A percentile compares a stretch with the other conserved stretches of the same genome.
These are phyloP conservation scores for Neurospora pannonica DNA, from an alignment of 495 filamentous ascomycete species.

Conservation along the genomic window DNA sequence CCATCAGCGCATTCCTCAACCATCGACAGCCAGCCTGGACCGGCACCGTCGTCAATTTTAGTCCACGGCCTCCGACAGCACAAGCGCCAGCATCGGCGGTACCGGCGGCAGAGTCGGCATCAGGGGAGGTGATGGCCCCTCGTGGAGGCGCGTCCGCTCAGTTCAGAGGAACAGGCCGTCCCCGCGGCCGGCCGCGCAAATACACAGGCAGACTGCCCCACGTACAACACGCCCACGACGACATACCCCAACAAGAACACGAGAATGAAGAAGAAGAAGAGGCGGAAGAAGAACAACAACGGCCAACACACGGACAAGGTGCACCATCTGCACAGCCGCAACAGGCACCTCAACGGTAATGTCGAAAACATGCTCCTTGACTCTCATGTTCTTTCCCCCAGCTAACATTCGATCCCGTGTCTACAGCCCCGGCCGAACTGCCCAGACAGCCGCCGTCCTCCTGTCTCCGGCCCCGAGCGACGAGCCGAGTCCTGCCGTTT, in stretches of 20 bases:
- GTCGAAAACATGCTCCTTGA: constrained; percentile 6
- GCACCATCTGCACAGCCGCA: constrained; percentile 1
- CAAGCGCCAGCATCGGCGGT: background rate
- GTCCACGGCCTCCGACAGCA: background rate
- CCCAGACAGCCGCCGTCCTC: constrained; percentile 23
- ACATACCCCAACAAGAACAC: background rate
- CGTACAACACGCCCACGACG: background rate
- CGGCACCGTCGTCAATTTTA: background rate
- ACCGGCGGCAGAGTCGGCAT: background rate
- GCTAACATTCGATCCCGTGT: background rate
- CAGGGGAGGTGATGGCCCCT: background rate
- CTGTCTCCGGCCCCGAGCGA: constrained; percentile 50
- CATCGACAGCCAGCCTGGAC: constrained; percentile 6
- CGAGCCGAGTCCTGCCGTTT: constrained; percentile 36
- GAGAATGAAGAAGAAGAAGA: background rate
- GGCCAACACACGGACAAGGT: background rate
- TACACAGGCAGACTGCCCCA: background rate
- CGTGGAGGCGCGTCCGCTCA: background rate
- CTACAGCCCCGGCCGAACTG: background rate
- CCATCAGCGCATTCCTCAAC: constrained; percentile 4
- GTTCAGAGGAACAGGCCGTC: background rate
- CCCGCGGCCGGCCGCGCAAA: background rate
- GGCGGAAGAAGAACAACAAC: background rate
- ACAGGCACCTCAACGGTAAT: constrained; percentile 4
- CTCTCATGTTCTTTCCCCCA: background rate